phyloP scores from a whole-genome alignment of 805 yeast species.

The Cyberlindnera meyerae region DNA sequence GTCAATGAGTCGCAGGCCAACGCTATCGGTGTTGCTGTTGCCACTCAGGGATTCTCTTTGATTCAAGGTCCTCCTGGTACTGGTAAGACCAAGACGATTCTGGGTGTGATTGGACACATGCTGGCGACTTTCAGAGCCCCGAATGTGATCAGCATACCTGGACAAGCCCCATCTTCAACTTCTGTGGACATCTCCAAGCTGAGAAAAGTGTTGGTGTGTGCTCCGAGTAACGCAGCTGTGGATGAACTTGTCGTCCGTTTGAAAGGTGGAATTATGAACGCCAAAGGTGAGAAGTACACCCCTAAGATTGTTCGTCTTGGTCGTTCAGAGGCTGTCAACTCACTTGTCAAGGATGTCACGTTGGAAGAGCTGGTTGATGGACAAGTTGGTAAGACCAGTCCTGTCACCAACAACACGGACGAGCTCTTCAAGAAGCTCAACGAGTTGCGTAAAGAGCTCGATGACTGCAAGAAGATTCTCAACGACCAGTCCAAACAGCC shows the following conservation, averaged over 20 bases:
- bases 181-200: constrained; percentile 20
- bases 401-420: constrained; percentile 36
- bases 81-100: constrained; percentile 95
- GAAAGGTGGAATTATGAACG: constrained; percentile 59
- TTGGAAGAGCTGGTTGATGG: constrained; percentile 81
- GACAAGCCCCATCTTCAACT: constrained; percentile 8
- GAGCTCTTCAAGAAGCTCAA: constrained; percentile 44
- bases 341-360: constrained; percentile 75
- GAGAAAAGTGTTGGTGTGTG: constrained; percentile 79
- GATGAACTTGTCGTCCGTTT: constrained; percentile 88
- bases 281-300: constrained; percentile 45
- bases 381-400: constrained; percentile 17
- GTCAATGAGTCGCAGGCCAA: constrained; percentile 88
- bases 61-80: constrained; percentile 99
- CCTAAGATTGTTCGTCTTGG: constrained; percentile 86
- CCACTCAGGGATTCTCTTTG: constrained; percentile 71
- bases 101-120: constrained; percentile 83
- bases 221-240: constrained; percentile 98
- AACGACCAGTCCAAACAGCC: constrained; percentile 27
- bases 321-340: constrained; percentile 79
- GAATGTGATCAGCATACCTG: constrained; percentile 31
- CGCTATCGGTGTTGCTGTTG: constrained; percentile 74
- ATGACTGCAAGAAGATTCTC: constrained; percentile 25
- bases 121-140: constrained; percentile 37
- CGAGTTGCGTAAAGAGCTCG: constrained; percentile 12